Conservation (phyloP, 164 flowering plant genomes). For the Cinnamomum micranthum region DNA sequence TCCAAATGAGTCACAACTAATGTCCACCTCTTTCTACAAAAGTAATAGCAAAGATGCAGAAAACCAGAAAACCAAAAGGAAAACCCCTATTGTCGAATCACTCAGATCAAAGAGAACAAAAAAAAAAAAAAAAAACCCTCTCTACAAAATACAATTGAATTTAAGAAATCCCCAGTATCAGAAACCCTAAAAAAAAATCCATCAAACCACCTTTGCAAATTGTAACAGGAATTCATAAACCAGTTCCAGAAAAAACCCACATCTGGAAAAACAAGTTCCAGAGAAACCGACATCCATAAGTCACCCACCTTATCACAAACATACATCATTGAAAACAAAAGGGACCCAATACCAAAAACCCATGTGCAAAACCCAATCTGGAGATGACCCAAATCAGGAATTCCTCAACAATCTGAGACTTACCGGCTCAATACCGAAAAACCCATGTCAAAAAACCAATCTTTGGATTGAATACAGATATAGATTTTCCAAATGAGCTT, state of each 20-base stretch:
- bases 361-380: neutral
- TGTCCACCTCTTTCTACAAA: too few relatives aligned
- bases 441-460: neutral
- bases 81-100: too few relatives aligned
- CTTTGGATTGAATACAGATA: neutral
- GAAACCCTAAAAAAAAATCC: too few relatives aligned
- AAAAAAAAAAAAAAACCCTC: too few relatives aligned
- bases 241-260: neutral
- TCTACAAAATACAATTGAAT: too few relatives aligned
- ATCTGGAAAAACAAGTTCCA: neutral
- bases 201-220: too few relatives aligned
- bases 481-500: too few relatives aligned
- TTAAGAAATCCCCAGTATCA: too few relatives aligned
- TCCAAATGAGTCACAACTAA: too few relatives aligned
- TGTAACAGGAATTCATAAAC: neutral
- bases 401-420: neutral
- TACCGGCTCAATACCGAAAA: neutral
- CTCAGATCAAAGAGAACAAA: too few relatives aligned
- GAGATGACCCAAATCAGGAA: neutral
- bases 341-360: neutral
- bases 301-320: neutral
- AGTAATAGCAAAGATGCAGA: too few relatives aligned
- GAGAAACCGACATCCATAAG: neutral
- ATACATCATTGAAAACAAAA: neutral
- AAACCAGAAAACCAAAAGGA: too few relatives aligned